Conservation (phyloP, 805 yeast genomes). For the Ogataea neopini region DNA sequence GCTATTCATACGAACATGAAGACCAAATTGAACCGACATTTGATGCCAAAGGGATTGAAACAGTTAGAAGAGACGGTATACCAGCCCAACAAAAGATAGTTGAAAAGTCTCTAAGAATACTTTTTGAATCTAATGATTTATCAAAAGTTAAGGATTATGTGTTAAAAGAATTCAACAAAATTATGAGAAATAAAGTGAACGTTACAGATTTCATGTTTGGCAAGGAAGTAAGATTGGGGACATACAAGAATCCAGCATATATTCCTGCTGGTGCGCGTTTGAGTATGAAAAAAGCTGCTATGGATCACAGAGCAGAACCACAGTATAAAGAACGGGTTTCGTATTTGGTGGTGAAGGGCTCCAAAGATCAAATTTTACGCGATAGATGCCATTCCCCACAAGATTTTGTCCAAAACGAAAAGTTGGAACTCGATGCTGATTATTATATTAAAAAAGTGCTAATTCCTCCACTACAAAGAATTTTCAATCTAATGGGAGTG, state of each 20-base stretch:
- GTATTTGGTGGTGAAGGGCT: constrained; percentile 68
- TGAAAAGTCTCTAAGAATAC: constrained; percentile 61
- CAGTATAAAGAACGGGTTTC: constrained; percentile 89
- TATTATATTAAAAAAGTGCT: constrained; percentile 83
- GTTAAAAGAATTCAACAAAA: constrained; percentile 62
- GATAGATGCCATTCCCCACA: constrained; percentile 83
- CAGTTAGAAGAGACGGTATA: constrained; percentile 91
- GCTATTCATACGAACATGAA: constrained; percentile 68
- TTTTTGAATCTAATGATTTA: constrained; percentile 74
- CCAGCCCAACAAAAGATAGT: constrained; percentile 87
- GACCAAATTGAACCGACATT: constrained; percentile 61
- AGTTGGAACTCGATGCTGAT: constrained; percentile 65
- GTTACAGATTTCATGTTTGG: constrained; percentile 89
- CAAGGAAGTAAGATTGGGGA: constrained; percentile 82
- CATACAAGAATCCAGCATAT: constrained; percentile 67
- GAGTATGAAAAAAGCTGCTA: constrained; percentile 58
- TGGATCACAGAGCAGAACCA: constrained; percentile 76
- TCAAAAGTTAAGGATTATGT: constrained; percentile 69
- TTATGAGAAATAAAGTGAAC: constrained; percentile 61
- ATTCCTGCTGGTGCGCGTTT: constrained; percentile 93
- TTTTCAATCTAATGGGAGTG: constrained; percentile 81
- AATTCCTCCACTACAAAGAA: constrained; percentile 86
- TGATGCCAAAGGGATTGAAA: constrained; percentile 97
- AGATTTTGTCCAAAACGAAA: constrained; percentile 51
- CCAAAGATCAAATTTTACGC: constrained; percentile 57